Percentiles rank a stretch among this genome's conserved stretches.
Evolutionary conservation across 1,284 basidiomycete genomes (phyloP).

Genomic region (Naganishia liquefaciens): DNA sequence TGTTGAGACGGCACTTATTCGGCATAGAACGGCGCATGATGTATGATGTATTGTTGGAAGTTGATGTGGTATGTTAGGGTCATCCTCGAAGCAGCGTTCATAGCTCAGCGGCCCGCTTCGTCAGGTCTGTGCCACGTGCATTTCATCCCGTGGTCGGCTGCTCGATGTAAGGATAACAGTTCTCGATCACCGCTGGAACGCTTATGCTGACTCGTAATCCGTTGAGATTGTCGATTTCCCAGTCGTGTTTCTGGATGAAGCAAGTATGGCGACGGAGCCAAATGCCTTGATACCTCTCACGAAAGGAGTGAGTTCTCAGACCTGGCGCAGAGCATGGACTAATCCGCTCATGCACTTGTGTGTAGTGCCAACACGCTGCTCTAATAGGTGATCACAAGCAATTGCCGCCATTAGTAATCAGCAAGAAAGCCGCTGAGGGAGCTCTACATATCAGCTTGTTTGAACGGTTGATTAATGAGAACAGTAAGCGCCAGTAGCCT

Average conservation of each 20-base stretch:
- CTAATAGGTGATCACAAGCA: constrained; percentile 97
- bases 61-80: constrained; percentile 69
- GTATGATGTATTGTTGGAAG: constrained; percentile 62
- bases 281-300: constrained; percentile 80
- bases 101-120: background rate
- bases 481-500: constrained; percentile 58
- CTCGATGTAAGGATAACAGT: constrained; percentile 36
- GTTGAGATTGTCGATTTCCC: constrained; percentile 79
- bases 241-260: constrained; percentile 90
- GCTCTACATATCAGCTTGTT: constrained; percentile 82
- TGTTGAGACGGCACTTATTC: constrained; percentile 37
- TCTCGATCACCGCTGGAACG: background rate
- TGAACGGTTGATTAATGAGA: constrained; percentile 78
- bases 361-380: constrained; percentile 72
- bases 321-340: background rate
- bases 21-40: constrained; percentile 39
- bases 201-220: constrained; percentile 37
- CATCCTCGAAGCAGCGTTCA: constrained; percentile 6
- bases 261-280: constrained; percentile 93
- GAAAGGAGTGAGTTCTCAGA: constrained; percentile 69
- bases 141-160: constrained; percentile 64
- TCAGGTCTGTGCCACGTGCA: constrained; percentile 80
- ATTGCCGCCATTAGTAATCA: constrained; percentile 84
- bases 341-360: constrained; percentile 36
- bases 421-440: constrained; percentile 66